Percentiles rank a stretch among this genome's conserved stretches.
phyloP scores from a whole-genome alignment of 345 rosid species.

The Populus ilicifolia region DNA sequence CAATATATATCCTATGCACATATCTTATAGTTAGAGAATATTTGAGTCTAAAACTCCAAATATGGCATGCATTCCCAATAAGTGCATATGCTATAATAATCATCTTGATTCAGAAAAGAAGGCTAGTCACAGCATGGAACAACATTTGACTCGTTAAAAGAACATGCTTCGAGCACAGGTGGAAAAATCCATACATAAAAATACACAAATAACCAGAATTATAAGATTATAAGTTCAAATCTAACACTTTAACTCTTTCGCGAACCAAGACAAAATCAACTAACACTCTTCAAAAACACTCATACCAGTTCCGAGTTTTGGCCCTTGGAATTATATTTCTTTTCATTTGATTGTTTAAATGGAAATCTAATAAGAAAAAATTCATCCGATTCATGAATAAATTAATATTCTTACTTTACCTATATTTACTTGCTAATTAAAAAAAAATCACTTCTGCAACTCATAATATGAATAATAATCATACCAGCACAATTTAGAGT shows the following conservation, averaged over 20 bases:
- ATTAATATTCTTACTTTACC: conserved; percentile 15
- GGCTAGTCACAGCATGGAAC: background rate
- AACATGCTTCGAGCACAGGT: background rate
- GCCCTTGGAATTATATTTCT: background rate
- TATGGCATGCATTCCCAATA: background rate
- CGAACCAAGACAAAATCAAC: background rate
- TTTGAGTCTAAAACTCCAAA: background rate
- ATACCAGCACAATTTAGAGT: too few relatives aligned
- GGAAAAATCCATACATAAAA: background rate
- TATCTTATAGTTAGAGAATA: background rate
- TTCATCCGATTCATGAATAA: background rate
- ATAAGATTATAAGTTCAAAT: background rate
- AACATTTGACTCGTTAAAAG: background rate
- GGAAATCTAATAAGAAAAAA: background rate
- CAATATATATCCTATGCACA: too few relatives aligned
- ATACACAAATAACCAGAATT: background rate
- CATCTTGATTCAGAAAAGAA: background rate
- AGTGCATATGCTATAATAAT: background rate
- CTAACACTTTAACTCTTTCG: background rate
- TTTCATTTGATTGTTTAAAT: background rate
- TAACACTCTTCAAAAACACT: background rate
- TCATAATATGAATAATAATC: too few relatives aligned
- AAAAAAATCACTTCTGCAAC: too few relatives aligned
- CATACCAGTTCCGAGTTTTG: background rate
- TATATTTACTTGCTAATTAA: background rate